phyloP scores from a whole-genome alignment of 768 basidiomycete species.

The Suillus hirtellus region DNA sequence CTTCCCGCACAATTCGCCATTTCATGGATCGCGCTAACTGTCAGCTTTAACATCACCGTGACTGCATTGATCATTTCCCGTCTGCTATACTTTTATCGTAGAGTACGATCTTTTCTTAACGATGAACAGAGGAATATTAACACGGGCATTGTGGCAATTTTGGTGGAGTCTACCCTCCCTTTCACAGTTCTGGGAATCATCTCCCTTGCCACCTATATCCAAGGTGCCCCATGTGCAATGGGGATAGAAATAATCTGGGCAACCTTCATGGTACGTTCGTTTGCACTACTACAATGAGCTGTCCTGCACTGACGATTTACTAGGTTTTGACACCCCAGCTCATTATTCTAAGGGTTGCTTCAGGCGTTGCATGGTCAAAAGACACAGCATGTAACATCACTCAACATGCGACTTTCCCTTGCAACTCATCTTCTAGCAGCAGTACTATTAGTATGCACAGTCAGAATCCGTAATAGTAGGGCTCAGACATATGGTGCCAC shows the following conservation, averaged over 20 bases:
- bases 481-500: not conserved
- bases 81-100: not conserved
- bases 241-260: not conserved
- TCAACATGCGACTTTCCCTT: no score
- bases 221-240: not conserved
- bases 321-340: constrained; percentile 12
- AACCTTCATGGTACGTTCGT: constrained; percentile 1
- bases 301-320: no score
- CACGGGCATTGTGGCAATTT: not conserved
- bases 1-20: constrained; percentile 8
- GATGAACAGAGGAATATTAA: not conserved
- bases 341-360: constrained; percentile 6
- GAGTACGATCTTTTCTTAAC: not conserved
- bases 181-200: constrained; percentile 5
- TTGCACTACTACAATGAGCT: not conserved
- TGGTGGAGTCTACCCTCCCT: constrained; percentile 10
- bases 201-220: constrained; percentile 3
- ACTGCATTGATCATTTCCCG: not conserved
- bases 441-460: not conserved
- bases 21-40: constrained; percentile 2
- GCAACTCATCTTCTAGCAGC: not conserved
- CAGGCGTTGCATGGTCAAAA: constrained; percentile 7
- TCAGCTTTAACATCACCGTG: constrained; percentile 9
- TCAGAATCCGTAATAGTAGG: not conserved
- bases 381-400: not conserved